Evolutionary conservation across 2,329 filamentous ascomycete genomes (phyloP), one percentile per base, ranked within the genome.

Genomic region (Neofusicoccum ribis): DNA sequence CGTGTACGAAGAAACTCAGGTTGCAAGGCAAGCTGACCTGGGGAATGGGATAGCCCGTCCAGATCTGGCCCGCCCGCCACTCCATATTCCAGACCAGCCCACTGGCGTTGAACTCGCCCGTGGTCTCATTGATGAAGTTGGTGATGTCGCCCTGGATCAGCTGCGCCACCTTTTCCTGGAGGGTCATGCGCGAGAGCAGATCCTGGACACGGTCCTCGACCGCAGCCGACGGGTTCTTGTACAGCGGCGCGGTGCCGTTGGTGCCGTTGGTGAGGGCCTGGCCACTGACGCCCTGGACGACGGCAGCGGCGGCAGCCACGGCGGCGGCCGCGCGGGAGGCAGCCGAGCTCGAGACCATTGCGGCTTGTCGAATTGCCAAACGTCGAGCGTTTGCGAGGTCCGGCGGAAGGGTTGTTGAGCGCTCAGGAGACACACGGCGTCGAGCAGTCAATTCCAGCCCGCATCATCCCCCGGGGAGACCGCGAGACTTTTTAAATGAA

Each of bases 151-250:
- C 83, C 79, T 82, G 80, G 56, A 82, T 76, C n/a, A 82, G 80
- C 73, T 92, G 90, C 1, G 88, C 83, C 50, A 86, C 85, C 78
- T 93, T 93, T 66, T 93, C 90, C 71, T 89, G 83, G 63, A 91
- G 84, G 0, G 88, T 91, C 90, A 93, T 93, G 27, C 88, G 85
- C 12, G 85, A 84, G 61, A 93, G 77, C 5, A 93, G 82, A 73
- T 92, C 89, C 9, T 84, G 75, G 11, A 92, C 85, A 66, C 90
- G 83, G 58, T 84, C 85, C 60, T 91, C 86, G 14, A 91, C 80
- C 7, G 86, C 78, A 5, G 87, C 85, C 64, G 80, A 81, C 5
- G 88, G 79, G 72, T 91, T 81, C 73, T 89, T 90, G 82, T 91
- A 91, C 47, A 85, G 68, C 2, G 82, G 79, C 31, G 67, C 80